Evolutionary conservation across 345 rosid species (phyloP).

Genomic region (Eucalyptus cloeziana): DNA sequence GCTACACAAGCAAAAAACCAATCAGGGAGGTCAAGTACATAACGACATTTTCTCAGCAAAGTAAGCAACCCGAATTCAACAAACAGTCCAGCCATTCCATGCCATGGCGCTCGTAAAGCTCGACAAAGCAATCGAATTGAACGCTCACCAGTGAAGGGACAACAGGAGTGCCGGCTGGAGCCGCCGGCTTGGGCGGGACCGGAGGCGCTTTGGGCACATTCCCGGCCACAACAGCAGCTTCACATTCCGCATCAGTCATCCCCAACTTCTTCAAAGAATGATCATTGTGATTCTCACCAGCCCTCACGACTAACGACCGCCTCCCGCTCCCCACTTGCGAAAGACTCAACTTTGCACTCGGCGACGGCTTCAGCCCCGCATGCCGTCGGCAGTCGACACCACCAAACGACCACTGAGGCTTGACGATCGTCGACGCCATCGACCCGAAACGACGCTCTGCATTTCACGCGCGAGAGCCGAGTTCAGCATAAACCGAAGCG

Average conservation of each 20-base stretch:
- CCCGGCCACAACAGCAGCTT: slow-evolving; percentile 82
- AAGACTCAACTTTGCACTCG: not conserved
- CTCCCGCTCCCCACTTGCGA: not conserved
- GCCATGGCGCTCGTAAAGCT: not conserved
- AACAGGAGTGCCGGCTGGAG: slow-evolving; percentile 76
- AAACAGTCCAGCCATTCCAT: not conserved
- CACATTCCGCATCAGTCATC: slow-evolving; percentile 66
- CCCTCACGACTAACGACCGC: slow-evolving; percentile 6
- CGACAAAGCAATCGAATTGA: not conserved
- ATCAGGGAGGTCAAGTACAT: not conserved
- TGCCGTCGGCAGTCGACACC: not conserved
- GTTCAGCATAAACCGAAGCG: not conserved
- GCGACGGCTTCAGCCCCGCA: not conserved
- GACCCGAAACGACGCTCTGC: not conserved
- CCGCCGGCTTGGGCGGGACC: slow-evolving; percentile 58
- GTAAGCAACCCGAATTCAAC: not conserved
- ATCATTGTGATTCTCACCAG: slow-evolving; percentile 25
- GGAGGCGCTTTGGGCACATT: slow-evolving; percentile 80
- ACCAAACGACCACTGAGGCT: not conserved
- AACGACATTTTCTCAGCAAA: not conserved
- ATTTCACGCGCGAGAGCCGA: not conserved
- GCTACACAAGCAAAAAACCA: slow-evolving; percentile 14
- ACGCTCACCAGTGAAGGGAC: slow-evolving; percentile 51
- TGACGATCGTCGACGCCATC: not conserved
- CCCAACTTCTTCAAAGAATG: slow-evolving; percentile 36